These are phyloP conservation scores for Trichoderma sp. DNA, from an alignment of 2,329 filamentous ascomycete genomes.

Conservation along the genomic window DNA sequence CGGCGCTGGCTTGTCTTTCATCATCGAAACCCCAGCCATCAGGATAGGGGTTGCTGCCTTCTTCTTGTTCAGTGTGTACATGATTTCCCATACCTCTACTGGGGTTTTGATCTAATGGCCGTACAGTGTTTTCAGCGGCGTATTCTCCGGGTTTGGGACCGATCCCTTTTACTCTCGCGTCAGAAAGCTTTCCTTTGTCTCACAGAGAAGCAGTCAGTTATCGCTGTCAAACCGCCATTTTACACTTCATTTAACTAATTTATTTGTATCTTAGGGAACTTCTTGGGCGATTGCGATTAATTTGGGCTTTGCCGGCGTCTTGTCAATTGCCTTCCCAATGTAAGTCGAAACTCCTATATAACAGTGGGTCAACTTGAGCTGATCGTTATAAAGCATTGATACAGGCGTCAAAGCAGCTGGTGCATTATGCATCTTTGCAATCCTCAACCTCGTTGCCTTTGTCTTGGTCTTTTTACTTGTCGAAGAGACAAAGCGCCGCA, in stretches of 20 bases:
- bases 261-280: constrained; percentile 43
- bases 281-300: constrained; percentile 54
- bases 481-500: constrained; percentile 48
- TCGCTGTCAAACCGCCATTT: neutral
- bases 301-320: constrained; percentile 51
- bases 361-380: neutral
- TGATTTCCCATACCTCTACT: too few species aligned
- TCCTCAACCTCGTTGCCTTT: constrained; percentile 52
- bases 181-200: constrained; percentile 54
- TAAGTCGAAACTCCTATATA: constrained; percentile 14
- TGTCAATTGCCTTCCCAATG: constrained; percentile 49
- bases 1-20: constrained; percentile 43
- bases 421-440: constrained; percentile 51
- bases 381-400: constrained; percentile 32
- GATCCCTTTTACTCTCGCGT: constrained; percentile 55
- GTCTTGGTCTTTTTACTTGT: constrained; percentile 50
- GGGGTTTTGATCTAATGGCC: constrained; percentile 10
- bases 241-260: neutral
- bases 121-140: constrained; percentile 45
- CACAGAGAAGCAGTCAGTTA: constrained; percentile 49
- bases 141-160: constrained; percentile 51
- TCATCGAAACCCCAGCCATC: constrained; percentile 31
- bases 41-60: constrained; percentile 42
- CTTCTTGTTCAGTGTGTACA: constrained; percentile 41
- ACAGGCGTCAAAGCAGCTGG: constrained; percentile 38